Evolutionary conservation across 192 early-diverging fungal genomes (phyloP), one percentile per base, ranked within the genome.

Genomic region (Mortierella claussenii): DNA sequence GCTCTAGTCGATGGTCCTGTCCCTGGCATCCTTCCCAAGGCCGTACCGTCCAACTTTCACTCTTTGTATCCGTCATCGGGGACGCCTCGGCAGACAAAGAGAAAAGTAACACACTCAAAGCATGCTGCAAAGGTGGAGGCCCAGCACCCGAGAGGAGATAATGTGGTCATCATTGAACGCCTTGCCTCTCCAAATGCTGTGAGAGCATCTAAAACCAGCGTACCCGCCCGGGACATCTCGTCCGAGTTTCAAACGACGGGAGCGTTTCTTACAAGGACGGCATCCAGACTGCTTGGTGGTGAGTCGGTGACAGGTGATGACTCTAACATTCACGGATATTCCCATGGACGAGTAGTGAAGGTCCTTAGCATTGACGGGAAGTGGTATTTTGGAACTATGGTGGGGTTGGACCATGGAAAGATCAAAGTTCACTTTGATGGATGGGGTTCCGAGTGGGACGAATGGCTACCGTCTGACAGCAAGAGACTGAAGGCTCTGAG

Each of bases 401-500:
- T 83, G 3, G 79, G 63, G 2, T 59, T 83, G 66, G 43, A 78
- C n/a, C 59, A 73, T 10, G 79, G 81, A 0, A 78, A 74, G 52
- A 80, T 87, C 23, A 59, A 65, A 28, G 69, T 87, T n/a, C 83
- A 79, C 27, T 85, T 80, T 51, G 86, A 87, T 69, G 83, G 79
- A 2, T 85, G 86, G 83, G 69, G 62, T 24, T 61, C 79, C 8
- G 51, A 70, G n/a, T 85, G 74, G 63, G 86, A 87, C 45, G 86
- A 87, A 63, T 87, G 86, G 86, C 55, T 87, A 20, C 68, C 80
- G 7, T 79, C 81, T 3, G 83, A 80, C 20, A 87, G 86, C 60
- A 48, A 70, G 37, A 51, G 83, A 31, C 55, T 87, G 34, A 73
- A 65, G 36, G 50, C 69, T 3, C 50, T 61, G 44, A 56, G 60